Percentiles rank a stretch among this genome's conserved stretches.
These are phyloP conservation scores for Mycosarcoma maydis DNA, from an alignment of 1,284 basidiomycete species.

Conservation along the genomic window DNA sequence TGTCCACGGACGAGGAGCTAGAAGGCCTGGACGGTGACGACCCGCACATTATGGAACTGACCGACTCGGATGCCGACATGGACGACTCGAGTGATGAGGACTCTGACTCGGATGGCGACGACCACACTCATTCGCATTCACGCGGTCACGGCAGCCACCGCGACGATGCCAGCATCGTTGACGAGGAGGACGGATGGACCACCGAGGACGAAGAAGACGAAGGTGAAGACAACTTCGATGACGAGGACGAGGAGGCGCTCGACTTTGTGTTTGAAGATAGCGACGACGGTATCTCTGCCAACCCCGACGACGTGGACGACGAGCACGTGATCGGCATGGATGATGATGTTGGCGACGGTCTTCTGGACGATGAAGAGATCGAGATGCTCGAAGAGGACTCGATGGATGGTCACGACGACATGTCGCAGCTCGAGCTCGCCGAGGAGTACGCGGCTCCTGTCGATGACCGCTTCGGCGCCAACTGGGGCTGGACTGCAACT, in stretches of 20 bases:
- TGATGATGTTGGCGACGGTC: constrained; percentile 26
- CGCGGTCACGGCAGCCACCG: constrained; percentile 24
- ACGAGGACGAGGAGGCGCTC: constrained; percentile 72
- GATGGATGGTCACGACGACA: constrained; percentile 54
- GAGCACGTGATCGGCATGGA: constrained; percentile 25
- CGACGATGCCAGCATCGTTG: constrained; percentile 67
- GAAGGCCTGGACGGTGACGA: constrained; percentile 64
- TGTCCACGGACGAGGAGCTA: constrained; percentile 68
- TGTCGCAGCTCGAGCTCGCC: constrained; percentile 58
- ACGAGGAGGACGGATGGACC: constrained; percentile 66
- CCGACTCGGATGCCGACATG: constrained; percentile 55
- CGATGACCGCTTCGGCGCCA: constrained; percentile 64
- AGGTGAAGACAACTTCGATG: constrained; percentile 57
- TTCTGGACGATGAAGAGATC: constrained; percentile 47
- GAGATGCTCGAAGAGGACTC: constrained; percentile 53
- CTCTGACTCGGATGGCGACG: constrained; percentile 42
- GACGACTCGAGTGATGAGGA: constrained; percentile 40
- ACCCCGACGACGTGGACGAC: constrained; percentile 43
- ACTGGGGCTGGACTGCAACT: constrained; percentile 61
- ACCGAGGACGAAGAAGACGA: constrained; percentile 54
- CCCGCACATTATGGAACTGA: constrained; percentile 67
- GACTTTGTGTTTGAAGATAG: constrained; percentile 58
- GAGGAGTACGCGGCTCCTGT: constrained; percentile 46
- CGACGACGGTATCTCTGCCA: constrained; percentile 28
- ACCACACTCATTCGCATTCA: constrained; percentile 54